Evolutionary conservation across 352 stramenopile species (phyloP).

Genomic region (Globisporangium polare): DNA sequence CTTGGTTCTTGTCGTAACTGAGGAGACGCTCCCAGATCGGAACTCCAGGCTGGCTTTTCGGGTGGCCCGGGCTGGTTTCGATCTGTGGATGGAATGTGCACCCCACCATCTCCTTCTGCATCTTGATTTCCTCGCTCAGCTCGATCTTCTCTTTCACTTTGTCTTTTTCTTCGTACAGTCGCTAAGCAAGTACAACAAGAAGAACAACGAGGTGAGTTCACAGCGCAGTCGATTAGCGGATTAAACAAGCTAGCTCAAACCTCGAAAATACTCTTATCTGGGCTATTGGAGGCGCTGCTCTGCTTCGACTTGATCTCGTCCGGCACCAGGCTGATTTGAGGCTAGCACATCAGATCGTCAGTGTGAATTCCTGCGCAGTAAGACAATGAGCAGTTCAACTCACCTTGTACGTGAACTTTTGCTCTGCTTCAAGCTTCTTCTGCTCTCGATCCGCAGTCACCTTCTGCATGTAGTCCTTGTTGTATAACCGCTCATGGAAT

Average conservation of each 20-base stretch:
- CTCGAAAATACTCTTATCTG: constrained; percentile 77
- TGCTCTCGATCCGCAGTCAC: constrained; percentile 62
- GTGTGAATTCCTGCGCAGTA: constrained; percentile 11
- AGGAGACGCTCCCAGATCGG: constrained; percentile 74
- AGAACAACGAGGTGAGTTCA: constrained; percentile 16
- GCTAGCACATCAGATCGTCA: constrained; percentile 26
- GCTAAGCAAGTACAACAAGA: constrained; percentile 29
- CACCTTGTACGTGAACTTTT: constrained; percentile 77
- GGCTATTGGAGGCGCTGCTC: constrained; percentile 46
- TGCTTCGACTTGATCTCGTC: constrained; percentile 60
- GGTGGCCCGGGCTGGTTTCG: constrained; percentile 25
- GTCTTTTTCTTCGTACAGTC: constrained; percentile 77
- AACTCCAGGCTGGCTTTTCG: constrained; percentile 30
- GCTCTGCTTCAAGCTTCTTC: constrained; percentile 67
- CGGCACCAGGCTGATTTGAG: constrained; percentile 46
- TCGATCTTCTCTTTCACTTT: constrained; percentile 78
- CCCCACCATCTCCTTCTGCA: constrained; percentile 73
- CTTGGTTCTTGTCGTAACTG: constrained; percentile 76
- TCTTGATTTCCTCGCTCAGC: constrained; percentile 55
- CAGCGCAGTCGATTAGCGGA: constrained; percentile 10
- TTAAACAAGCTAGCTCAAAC: constrained; percentile 25
- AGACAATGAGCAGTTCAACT: constrained; percentile 5
- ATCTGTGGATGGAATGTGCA: constrained; percentile 81
- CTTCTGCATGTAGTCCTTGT: constrained; percentile 72
- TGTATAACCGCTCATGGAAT: constrained; percentile 75